Conservation (phyloP, 306 rosid genomes). For the Benincasa hispida region DNA sequence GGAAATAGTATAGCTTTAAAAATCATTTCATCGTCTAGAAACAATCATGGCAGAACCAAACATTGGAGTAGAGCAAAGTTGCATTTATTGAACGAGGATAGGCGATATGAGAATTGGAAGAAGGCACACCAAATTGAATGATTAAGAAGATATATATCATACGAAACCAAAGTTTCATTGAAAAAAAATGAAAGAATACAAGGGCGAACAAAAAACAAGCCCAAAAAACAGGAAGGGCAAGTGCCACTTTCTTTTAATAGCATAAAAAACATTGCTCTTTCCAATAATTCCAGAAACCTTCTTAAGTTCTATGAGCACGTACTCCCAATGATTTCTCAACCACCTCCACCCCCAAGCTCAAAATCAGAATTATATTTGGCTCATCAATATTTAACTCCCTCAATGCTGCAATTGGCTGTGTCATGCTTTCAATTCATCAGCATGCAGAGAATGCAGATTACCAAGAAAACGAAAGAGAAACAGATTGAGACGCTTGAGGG, state of each 20-base stretch:
- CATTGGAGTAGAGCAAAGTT: background rate
- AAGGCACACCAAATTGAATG: background rate
- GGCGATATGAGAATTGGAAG: background rate
- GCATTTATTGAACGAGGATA: background rate
- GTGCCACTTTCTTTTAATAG: background rate
- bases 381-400: background rate
- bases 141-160: background rate
- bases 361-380: background rate
- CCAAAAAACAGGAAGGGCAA: too few species aligned
- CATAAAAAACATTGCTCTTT: background rate
- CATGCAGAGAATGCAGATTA: background rate
- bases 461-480: background rate
- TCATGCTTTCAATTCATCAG: background rate
- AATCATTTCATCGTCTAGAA: background rate
- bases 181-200: too few species aligned
- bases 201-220: too few species aligned
- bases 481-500: background rate
- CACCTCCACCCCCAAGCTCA: background rate
- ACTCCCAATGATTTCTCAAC: background rate
- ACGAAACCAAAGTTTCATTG: too few species aligned
- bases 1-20: background rate
- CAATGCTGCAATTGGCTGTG: background rate
- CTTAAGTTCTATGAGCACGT: background rate
- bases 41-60: background rate
- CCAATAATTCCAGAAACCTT: background rate